Evolutionary conservation across 306 rosid species (phyloP).

Genomic region (Fagus sylvatica): DNA sequence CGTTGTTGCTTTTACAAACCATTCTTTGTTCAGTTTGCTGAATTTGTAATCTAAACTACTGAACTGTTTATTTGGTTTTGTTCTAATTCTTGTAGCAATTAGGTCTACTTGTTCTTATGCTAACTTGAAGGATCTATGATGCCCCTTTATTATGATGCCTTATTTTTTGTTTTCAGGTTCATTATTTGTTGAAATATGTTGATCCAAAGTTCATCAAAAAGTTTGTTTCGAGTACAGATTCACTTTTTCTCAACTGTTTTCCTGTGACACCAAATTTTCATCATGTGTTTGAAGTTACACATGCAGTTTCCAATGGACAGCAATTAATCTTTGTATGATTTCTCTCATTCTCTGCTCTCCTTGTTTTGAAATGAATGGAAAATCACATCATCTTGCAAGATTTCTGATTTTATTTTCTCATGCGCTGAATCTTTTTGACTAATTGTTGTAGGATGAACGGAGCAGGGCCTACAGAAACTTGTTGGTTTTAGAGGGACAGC

Average conservation of each 20-base stretch:
- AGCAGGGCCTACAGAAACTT: conserved; percentile 71
- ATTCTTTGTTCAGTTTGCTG: background rate
- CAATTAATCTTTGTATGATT: conserved; percentile 66
- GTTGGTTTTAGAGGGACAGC: conserved; percentile 81
- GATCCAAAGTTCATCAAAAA: conserved; percentile 59
- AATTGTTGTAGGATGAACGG: conserved; percentile 69
- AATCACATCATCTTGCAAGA: background rate
- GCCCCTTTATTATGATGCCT: background rate
- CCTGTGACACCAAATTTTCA: conserved; percentile 86
- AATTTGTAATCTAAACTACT: background rate
- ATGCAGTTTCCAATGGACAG: conserved; percentile 57
- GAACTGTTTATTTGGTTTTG: background rate
- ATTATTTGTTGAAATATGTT: conserved; percentile 57
- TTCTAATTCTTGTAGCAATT: background rate
- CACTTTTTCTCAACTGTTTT: conserved; percentile 56
- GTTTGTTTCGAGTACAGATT: conserved; percentile 51
- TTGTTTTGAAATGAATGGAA: conserved; percentile 11
- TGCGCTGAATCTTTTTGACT: conserved; percentile 28
- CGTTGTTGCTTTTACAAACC: background rate
- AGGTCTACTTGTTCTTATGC: conserved; percentile 16
- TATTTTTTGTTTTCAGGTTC: conserved; percentile 61
- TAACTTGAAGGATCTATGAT: conserved; percentile 10
- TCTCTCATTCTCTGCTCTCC: conserved; percentile 18
- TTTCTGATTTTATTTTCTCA: conserved; percentile 26
- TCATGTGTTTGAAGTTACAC: conserved; percentile 69